Base-by-base conservation (phyloP, 805 yeast genomes). In the Yamadazyma endophytica region DNA sequence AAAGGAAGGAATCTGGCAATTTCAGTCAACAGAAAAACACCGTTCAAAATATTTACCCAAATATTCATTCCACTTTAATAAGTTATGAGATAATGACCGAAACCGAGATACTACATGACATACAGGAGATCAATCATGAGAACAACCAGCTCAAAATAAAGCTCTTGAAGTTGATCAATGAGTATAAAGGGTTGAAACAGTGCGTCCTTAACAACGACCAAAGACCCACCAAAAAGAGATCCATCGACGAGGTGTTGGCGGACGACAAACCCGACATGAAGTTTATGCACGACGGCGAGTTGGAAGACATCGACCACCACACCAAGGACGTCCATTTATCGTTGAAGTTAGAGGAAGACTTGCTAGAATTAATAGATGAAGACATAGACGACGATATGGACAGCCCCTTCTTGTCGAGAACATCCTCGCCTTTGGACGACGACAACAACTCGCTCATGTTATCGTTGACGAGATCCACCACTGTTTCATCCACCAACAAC, bases 401-500 rank as follows among this genome's bases (percentile, higher is more conserved):
- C 29, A 47, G 54, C 8, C 49, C 54, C 13, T 39, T 50, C n/a
- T 50, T 64, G 18, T 58, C 66, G 14, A 48, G 69, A 25, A 61
- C 65, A 20, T 56, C 63, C 4, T 60, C 68, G 9, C 69, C 70
- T 3, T 46, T 53, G 9, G 51, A 52, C 4, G 50, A 50, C 33
- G 47, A 46, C 32, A 44, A 49, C 9, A 52, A 59, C 35, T 54
- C 60, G 29, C 48, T 64, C 29, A 64, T 64, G 70, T 44, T 59
- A 13, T 44, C 62, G 7, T 49, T 64, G 31, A 65, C 70, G 1
- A 40, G 70, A 31, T 61, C 68, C 9, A 65, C 70, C 16, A 64
- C 70, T 3, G 65, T 62, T 4, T 54, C 63, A 5, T 58, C 67
- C 29, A 50, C 47, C 30, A 16, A 29, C 3, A 54, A 49, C 37